A percentile compares a stretch with the other conserved stretches of the same genome.
phyloP scores from a whole-genome alignment of 345 rosid genomes.

The Citrus medica region DNA sequence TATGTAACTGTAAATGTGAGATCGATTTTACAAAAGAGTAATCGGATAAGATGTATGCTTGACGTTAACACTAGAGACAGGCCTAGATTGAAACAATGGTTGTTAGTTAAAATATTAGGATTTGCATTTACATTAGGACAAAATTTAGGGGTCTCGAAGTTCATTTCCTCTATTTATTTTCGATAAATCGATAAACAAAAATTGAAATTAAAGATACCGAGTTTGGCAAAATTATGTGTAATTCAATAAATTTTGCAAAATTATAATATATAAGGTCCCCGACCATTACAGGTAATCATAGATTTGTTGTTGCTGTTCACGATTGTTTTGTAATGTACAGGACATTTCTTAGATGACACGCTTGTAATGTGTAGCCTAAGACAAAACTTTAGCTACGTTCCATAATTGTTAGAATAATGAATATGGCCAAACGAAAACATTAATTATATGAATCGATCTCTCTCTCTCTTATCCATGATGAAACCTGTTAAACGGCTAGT shows the following conservation, averaged over 20 bases:
- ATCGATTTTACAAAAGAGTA: no score
- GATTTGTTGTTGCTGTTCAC: background rate
- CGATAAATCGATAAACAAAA: background rate
- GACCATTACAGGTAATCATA: background rate
- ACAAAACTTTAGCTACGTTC: conserved; percentile 23
- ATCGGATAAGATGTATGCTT: no score
- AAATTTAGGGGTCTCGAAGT: no score
- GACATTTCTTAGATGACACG: background rate
- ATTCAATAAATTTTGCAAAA: background rate
- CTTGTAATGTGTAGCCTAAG: conserved; percentile 30
- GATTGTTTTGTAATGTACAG: background rate
- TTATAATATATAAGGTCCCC: background rate
- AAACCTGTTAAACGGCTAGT: conserved; percentile 22
- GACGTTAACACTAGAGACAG: no score
- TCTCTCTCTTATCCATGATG: conserved; percentile 13
- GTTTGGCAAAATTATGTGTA: background rate
- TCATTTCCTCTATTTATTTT: background rate
- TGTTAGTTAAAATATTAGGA: no score
- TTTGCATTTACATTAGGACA: no score
- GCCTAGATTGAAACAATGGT: no score
- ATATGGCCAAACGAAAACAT: conserved; percentile 32
- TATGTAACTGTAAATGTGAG: background rate
- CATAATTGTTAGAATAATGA: conserved; percentile 29
- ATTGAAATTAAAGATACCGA: background rate
- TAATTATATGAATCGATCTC: conserved; percentile 4